Evolutionary conservation across 2,329 filamentous ascomycete species (phyloP), one percentile per base, ranked within the genome.

Genomic region (Epichloe aotearoae): DNA sequence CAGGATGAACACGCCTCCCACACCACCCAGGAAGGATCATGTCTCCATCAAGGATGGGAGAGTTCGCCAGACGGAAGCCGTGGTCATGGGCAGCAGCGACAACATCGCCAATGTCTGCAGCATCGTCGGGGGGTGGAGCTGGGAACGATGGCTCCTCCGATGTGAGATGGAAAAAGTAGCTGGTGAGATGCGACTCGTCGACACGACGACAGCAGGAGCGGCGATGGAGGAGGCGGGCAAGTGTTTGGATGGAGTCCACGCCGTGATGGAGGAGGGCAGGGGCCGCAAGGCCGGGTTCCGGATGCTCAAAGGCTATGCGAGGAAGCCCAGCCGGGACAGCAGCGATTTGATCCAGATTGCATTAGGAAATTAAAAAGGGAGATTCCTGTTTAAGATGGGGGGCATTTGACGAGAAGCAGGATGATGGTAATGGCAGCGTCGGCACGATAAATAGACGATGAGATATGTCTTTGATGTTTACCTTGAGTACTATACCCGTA

Each of bases 111-210:
- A 79, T 58, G 73, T 95, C 56, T 85, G 86, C 12, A 90, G 90
- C 19, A 70, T 97, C 40, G 80, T 91, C 1, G 93, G 88, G 4
- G 83, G 85, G 26, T 93, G 89, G 83, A 83, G 83, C 64, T 98
- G 90, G 91, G 93, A 98, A 76, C 86, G 88, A 65, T 98, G 93
- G 93, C 78, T 97, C 66, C 71, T 96, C 57, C 87, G 88, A 62
- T 77, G 91, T 60, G 86, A 93, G 70, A 79, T 84, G 69, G 90
- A 96, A 72, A 93, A 78, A 66, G 73, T 74, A 4, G 73, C 88
- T 62, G 85, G 86, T 26, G 83, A 88, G 62, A 66, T 76, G 54
- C 66, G 77, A 11, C 71, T 80, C 23, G 69, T 68, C 4, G 75
- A 80, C 58, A 78, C 69, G 4, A 73, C 75, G 33, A 74, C 71